Percentiles rank a stretch among this genome's conserved stretches.
These are phyloP conservation scores for Eimeria necatrix DNA, from an alignment of 169 alveolate species.

Conservation along the genomic window DNA sequence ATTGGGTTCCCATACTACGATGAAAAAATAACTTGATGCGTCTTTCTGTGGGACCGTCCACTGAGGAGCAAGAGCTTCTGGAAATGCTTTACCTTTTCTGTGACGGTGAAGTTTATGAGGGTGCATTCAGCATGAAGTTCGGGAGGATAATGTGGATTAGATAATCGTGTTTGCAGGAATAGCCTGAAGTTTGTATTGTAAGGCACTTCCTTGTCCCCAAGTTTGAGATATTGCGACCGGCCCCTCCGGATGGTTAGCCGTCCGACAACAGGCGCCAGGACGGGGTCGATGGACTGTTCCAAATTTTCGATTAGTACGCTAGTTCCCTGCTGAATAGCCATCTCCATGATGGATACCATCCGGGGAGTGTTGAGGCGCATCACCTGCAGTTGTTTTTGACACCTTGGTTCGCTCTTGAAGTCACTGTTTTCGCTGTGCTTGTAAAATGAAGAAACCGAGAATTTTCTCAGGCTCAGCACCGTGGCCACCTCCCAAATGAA, in stretches of 20 bases:
- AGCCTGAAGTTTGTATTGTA: slow-evolving; percentile 90
- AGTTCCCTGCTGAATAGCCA: slow-evolving; percentile 92
- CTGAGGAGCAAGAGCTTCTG: background rate
- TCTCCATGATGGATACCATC: slow-evolving; percentile 89
- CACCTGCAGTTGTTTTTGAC: slow-evolving; percentile 84
- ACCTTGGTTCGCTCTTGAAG: background rate
- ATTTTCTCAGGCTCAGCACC: too few relatives aligned
- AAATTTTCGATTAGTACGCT: slow-evolving; percentile 96
- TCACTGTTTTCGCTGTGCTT: background rate
- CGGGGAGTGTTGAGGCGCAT: slow-evolving; percentile 87
- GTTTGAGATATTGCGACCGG: slow-evolving; percentile 86
- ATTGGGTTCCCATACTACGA: background rate
- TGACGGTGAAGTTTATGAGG: slow-evolving; percentile 98
- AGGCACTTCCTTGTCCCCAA: slow-evolving; percentile 92
- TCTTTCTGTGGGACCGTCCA: background rate
- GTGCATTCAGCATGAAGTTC: slow-evolving; percentile 98
- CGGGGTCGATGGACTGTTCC: slow-evolving; percentile 96
- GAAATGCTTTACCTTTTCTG: slow-evolving; percentile 80
- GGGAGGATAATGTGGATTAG: slow-evolving; percentile 99
- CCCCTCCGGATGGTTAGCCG: slow-evolving; percentile 95
- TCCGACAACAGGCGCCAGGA: slow-evolving; percentile 95
- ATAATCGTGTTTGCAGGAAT: slow-evolving; percentile 95
- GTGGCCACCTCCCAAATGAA: too few relatives aligned
- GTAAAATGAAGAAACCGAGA: background rate
- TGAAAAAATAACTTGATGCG: too few relatives aligned